Percentiles rank a stretch among this genome's conserved stretches.
Evolutionary conservation across 1,139 yeast species (phyloP).

Genomic region (Scheffersomyces lignicola): DNA sequence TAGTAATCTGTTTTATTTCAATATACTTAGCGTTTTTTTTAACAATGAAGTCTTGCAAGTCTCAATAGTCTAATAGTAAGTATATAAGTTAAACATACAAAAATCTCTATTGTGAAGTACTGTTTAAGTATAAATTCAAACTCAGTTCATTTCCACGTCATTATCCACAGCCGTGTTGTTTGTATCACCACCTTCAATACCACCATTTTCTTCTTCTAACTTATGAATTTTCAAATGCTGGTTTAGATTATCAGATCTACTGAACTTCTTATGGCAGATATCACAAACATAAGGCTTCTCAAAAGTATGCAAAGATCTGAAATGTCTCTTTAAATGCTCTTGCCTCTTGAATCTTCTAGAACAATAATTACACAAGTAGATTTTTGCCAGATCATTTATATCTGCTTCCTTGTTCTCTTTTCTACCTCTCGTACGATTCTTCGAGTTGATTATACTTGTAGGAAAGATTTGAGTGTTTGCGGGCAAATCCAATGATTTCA

Average conservation of each 20-base stretch:
- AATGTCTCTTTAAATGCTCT: slow-evolving; percentile 78
- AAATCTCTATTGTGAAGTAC: no score
- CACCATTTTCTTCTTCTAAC: slow-evolving; percentile 28
- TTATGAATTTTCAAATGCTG: slow-evolving; percentile 76
- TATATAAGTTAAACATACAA: no score
- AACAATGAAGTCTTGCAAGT: no score
- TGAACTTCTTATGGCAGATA: slow-evolving; percentile 71
- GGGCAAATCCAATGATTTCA: slow-evolving; percentile 43
- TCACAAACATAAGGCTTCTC: slow-evolving; percentile 74
- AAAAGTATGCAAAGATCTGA: slow-evolving; percentile 69
- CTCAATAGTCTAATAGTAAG: no score
- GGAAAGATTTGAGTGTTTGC: slow-evolving; percentile 41
- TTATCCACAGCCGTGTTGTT: no score
- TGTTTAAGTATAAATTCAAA: no score
- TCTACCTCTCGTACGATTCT: slow-evolving; percentile 44
- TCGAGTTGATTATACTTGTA: slow-evolving; percentile 32
- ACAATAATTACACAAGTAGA: slow-evolving; percentile 50
- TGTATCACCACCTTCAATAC: no score
- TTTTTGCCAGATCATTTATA: slow-evolving; percentile 40
- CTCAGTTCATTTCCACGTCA: no score
- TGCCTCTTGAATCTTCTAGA: slow-evolving; percentile 70
- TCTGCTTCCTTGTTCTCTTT: slow-evolving; percentile 51
- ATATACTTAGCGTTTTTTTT: no score
- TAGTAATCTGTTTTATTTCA: no score
- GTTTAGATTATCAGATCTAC: slow-evolving; percentile 72